These are phyloP conservation scores for Gastrolobium bilobum DNA, from an alignment of 306 rosid genomes.

Conservation along the genomic window DNA sequence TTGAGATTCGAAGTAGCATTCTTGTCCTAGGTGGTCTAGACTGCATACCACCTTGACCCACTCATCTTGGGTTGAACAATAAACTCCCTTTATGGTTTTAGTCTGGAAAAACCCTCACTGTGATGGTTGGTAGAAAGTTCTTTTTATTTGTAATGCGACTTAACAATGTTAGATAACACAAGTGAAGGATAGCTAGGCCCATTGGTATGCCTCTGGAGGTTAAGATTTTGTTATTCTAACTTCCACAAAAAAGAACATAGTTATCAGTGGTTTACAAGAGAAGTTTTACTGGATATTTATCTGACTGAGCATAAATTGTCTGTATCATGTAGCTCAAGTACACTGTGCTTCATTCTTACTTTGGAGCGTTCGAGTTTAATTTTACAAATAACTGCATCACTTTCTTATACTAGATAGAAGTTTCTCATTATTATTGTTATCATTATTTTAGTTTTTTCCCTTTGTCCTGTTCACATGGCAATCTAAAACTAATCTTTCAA, in stretches of 20 bases:
- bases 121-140: constrained; percentile 22
- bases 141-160: constrained; percentile 12
- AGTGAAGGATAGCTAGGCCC: constrained; percentile 12
- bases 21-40: neutral
- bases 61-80: constrained; percentile 11
- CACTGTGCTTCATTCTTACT: constrained; percentile 14
- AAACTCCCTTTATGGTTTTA: constrained; percentile 3
- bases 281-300: constrained; percentile 3
- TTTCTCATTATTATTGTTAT: constrained; percentile 31
- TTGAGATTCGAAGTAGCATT: constrained; percentile 29
- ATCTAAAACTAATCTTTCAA: constrained; percentile 27
- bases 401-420: neutral
- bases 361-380: neutral
- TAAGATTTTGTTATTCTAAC: constrained; percentile 17
- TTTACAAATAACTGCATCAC: constrained; percentile 35
- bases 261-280: constrained; percentile 15
- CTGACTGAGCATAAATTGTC: constrained; percentile 11
- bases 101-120: constrained; percentile 32
- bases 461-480: constrained; percentile 9
- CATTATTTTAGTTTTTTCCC: constrained; percentile 8
- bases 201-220: constrained; percentile 8
- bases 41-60: neutral
- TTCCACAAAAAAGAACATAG: neutral
- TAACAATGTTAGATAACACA: constrained; percentile 4
- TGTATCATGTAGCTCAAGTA: constrained; percentile 5